These are phyloP conservation scores for Silene noctiflora DNA, from an alignment of 179 eudicot genomes.

Conservation along the genomic window DNA sequence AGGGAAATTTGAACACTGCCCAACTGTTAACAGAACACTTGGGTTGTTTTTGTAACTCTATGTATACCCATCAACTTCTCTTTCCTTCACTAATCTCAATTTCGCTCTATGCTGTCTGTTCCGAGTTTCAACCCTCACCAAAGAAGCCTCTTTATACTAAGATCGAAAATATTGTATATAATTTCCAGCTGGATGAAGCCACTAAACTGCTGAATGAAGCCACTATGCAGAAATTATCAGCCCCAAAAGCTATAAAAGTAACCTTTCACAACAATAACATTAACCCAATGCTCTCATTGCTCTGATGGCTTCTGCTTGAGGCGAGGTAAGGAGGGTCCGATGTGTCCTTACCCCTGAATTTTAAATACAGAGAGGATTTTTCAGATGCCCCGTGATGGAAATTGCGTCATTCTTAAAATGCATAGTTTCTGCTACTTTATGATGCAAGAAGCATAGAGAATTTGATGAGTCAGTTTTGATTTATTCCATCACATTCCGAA, in stretches of 20 bases:
- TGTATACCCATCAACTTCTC: background rate
- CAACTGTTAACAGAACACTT: background rate
- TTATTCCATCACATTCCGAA: background rate
- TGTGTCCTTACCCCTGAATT: background rate
- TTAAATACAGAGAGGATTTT: too few species aligned
- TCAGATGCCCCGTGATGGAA: background rate
- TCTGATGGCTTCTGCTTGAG: background rate
- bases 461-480: background rate
- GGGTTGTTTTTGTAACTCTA: background rate
- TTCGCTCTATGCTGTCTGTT: background rate
- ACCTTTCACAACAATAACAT: background rate
- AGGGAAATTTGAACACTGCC: background rate
- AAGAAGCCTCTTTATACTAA: background rate
- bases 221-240: conserved; percentile 1
- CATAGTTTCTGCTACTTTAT: background rate
- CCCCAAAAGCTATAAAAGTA: background rate
- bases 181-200: background rate
- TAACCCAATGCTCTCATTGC: background rate
- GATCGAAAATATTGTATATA: background rate
- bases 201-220: background rate
- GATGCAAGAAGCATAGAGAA: background rate
- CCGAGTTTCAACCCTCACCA: background rate
- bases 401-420: background rate
- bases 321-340: background rate
- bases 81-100: background rate